Evolutionary conservation across 1,284 basidiomycete genomes (phyloP).

Genomic region (Irpex lacteus): DNA sequence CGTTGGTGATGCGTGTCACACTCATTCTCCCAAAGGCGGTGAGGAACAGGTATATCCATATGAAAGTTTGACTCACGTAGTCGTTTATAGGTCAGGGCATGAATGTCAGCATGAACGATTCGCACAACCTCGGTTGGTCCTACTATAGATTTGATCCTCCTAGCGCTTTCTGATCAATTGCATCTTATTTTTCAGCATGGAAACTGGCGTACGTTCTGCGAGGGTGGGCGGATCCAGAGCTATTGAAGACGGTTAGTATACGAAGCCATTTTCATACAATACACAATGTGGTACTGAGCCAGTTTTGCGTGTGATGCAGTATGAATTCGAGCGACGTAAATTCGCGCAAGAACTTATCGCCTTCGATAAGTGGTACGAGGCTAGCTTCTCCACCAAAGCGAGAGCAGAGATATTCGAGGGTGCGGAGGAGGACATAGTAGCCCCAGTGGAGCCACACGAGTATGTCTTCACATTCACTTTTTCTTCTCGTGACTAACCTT

Average conservation of each 20-base stretch:
- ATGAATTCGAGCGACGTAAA: conserved; percentile 66
- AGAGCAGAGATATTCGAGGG: conserved; percentile 30
- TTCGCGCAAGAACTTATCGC: conserved; percentile 78
- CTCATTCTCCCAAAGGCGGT: conserved; percentile 78
- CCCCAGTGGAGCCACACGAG: conserved; percentile 53
- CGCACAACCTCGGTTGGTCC: conserved; percentile 64
- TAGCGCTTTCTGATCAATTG: neutral
- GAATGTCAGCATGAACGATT: conserved; percentile 81
- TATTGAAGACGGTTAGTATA: conserved; percentile 70
- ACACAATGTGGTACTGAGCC: neutral
- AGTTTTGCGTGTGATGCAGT: conserved; percentile 35
- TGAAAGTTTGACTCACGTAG: neutral
- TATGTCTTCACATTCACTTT: conserved; percentile 25
- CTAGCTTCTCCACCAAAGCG: conserved; percentile 77
- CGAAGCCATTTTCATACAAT: neutral
- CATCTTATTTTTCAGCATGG: conserved; percentile 2
- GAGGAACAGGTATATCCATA: conserved; percentile 27
- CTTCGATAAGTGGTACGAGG: conserved; percentile 74
- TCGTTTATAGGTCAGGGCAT: conserved; percentile 50
- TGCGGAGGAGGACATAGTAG: conserved; percentile 42
- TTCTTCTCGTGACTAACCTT: neutral
- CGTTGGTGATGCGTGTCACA: conserved; percentile 79
- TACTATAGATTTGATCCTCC: neutral
- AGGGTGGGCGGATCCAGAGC: conserved; percentile 61
- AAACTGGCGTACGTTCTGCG: conserved; percentile 41